phyloP scores from a whole-genome alignment of 306 rosid species.

The Corylus heterophylla region DNA sequence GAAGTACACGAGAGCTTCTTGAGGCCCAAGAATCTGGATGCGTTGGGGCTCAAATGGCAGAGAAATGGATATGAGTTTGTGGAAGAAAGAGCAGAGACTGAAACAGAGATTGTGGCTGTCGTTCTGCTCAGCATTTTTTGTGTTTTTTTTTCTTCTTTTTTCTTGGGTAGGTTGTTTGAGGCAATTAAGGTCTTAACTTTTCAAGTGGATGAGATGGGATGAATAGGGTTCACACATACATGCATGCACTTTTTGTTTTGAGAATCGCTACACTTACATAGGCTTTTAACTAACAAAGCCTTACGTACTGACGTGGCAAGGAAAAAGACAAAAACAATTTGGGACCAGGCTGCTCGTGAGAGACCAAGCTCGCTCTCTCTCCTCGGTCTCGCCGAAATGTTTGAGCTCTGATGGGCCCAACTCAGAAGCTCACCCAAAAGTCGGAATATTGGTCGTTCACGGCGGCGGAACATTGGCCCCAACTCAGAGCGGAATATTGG shows the following conservation, averaged over 20 bases:
- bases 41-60: slow-evolving; percentile 21
- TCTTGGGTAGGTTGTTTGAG: slow-evolving; percentile 28
- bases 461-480: too few species aligned
- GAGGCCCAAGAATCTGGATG: slow-evolving; percentile 34
- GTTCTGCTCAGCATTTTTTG: slow-evolving; percentile 60
- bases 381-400: too few species aligned
- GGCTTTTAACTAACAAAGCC: too few species aligned
- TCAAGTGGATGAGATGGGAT: slow-evolving; percentile 4
- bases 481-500: too few species aligned
- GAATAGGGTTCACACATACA: neutral
- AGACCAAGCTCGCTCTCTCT: too few species aligned
- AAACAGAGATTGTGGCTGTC: slow-evolving; percentile 32
- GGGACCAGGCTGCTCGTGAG: too few species aligned
- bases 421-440: too few species aligned
- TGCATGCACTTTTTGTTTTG: neutral
- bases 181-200: slow-evolving; percentile 25
- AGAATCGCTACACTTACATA: too few species aligned
- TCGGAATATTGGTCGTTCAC: too few species aligned
- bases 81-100: slow-evolving; percentile 37
- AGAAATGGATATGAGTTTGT: slow-evolving; percentile 35
- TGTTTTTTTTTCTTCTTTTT: neutral
- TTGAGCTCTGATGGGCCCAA: too few species aligned
- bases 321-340: too few species aligned
- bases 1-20: slow-evolving; percentile 19
- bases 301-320: too few species aligned